Base-by-base conservation (phyloP, 192 early-diverging fungal genomes). In the Oehlia diaphana region DNA sequence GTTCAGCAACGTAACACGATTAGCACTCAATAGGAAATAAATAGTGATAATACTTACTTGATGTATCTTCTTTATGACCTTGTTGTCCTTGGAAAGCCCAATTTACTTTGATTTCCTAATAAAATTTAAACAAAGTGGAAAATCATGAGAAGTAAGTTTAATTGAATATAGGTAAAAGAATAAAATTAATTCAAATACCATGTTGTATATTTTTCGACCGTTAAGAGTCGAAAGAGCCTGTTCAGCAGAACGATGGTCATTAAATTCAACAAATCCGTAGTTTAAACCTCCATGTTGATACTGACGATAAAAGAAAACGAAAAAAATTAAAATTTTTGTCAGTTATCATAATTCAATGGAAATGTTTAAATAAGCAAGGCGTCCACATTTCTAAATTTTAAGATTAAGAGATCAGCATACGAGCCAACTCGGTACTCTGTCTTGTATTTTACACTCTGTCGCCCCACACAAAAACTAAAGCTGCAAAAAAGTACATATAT, bases 191-290 rank as follows among this genome's bases (percentile, higher is more conserved):
- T 68, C 21, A 78, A 83, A 77, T 84, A 94, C 93, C 74, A 85
- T 82, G 47, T 87, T 88, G 80, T 89, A 89, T 9, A 94, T 81
- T 53, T 85, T 87, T 72, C 86, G 88, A 13, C 95, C 94, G 80
- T 97, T 95, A 76, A 96, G 83, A 28, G 68, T 79, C 77, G 92
- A 86, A 28, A 95, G 83, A 47, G 94, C 95, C 62, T 82, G 69
- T 28, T 93, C 92, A 53, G 96, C 96, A 58, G 88, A 82, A 74
- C 87, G 84, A 81, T 91, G 91, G 62, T 92, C 92, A 73, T 83
- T 83, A 87, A 90, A 94, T 82, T 95, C 95, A 69, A 97, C 93
- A 85, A 97, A 97, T 16, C 94, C 96, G 85, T 94, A 97, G 87
- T 94, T 95, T 74, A 95, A 83, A 19, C 91, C 92, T 65, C 88